A percentile compares a stretch with the other conserved stretches of the same genome.
Evolutionary conservation across 441 rosid genomes (phyloP).

Genomic region (Populus hybrid): DNA sequence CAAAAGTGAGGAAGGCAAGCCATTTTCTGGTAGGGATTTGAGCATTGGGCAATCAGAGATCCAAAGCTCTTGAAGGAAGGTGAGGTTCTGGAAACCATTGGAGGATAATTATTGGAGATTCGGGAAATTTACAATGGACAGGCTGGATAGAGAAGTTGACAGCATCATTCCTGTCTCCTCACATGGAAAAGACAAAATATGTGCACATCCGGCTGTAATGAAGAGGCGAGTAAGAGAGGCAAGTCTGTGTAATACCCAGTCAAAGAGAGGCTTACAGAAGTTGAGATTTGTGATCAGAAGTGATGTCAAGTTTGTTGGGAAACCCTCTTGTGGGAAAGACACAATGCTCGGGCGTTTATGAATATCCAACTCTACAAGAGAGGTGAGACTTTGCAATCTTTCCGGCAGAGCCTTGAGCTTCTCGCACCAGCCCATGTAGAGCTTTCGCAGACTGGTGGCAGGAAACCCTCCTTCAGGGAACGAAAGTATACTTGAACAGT

Average conservation of each 20-base stretch:
- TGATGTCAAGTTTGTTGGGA: not conserved
- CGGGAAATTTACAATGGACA: not conserved
- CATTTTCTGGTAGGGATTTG: not conserved
- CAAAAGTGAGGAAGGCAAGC: constrained; percentile 3
- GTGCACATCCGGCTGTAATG: not conserved
- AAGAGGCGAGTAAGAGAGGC: not conserved
- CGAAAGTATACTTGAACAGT: not conserved
- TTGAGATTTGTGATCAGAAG: not conserved
- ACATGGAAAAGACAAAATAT: not conserved
- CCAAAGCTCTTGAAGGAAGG: constrained; percentile 1
- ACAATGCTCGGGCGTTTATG: not conserved
- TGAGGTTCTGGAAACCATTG: not conserved
- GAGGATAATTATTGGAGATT: not conserved
- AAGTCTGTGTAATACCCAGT: constrained; percentile 12
- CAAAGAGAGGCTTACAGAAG: not conserved
- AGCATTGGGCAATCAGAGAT: not conserved
- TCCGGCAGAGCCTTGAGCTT: constrained; percentile 4
- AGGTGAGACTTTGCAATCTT: not conserved
- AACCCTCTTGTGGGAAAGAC: not conserved
- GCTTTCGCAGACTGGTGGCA: constrained; percentile 1
- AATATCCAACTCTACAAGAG: not conserved
- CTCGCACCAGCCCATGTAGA: not conserved
- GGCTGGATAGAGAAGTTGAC: not conserved
- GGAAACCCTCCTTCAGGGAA: not conserved
- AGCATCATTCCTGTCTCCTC: not conserved